Conservation (phyloP, 805 yeast species). For the Blastobotrys peoriensis region DNA sequence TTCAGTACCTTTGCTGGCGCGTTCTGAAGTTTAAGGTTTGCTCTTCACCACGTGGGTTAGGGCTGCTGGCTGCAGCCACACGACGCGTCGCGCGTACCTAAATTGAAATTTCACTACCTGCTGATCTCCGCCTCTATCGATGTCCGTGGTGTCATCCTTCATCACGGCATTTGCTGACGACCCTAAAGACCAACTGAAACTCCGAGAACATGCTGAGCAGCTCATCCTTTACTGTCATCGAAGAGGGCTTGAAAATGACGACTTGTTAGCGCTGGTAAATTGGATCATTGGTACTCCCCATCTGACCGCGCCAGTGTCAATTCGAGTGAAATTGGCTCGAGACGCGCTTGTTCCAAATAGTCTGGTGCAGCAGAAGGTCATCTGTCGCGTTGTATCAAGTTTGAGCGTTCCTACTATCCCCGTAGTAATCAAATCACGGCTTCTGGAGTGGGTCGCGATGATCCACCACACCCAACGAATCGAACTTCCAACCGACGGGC, state of each 20-base stretch:
- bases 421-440: not conserved
- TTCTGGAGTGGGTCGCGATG: not conserved
- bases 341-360: not conserved
- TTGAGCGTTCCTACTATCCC: not conserved
- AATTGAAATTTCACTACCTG: too few relatives aligned
- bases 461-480: not conserved
- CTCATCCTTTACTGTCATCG: not conserved
- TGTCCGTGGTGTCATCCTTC: not conserved
- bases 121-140: too few relatives aligned
- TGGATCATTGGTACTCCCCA: not conserved
- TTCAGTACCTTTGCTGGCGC: too few relatives aligned
- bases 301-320: not conserved
- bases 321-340: not conserved
- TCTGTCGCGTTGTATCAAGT: not conserved
- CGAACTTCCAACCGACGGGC: not conserved
- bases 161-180: not conserved
- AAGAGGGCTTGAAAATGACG: not conserved
- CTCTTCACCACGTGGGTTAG: too few relatives aligned
- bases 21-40: too few relatives aligned
- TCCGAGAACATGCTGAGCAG: not conserved
- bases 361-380: not conserved
- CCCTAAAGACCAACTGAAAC: not conserved
- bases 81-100: too few relatives aligned
- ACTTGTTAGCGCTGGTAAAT: not conserved
- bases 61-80: too few relatives aligned